Evolutionary conservation across 1,284 basidiomycete species (phyloP).

Genomic region (Tylopilus sp.): DNA sequence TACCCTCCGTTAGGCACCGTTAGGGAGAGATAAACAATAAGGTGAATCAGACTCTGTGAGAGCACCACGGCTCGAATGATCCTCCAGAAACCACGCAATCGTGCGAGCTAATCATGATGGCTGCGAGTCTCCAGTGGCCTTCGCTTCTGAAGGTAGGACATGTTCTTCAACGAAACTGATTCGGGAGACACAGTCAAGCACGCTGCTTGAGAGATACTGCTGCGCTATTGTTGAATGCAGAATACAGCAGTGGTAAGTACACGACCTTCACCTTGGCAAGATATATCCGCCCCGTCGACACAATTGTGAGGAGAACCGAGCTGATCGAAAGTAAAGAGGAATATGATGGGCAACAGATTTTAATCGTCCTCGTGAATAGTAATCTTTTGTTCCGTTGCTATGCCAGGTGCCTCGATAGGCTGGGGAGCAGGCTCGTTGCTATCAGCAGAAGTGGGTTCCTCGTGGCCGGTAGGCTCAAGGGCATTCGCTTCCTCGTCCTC

Average conservation of each 20-base stretch:
- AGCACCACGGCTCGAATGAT: neutral
- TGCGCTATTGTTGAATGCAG: slow-evolving; percentile 9
- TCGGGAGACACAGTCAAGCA: neutral
- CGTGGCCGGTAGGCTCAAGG: slow-evolving; percentile 4
- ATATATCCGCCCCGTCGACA: neutral
- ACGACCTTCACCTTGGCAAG: slow-evolving; percentile 9
- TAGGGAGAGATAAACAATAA: neutral
- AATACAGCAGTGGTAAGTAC: slow-evolving; percentile 6
- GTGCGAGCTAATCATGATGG: no score
- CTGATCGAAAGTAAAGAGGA: neutral
- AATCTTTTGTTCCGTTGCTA: slow-evolving; percentile 41
- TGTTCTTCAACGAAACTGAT: neutral
- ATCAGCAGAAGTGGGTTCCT: slow-evolving; percentile 11
- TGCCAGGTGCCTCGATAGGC: slow-evolving; percentile 17
- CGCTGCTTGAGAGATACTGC: neutral
- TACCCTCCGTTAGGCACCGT: neutral
- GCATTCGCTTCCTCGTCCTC: slow-evolving; percentile 23
- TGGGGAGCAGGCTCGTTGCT: slow-evolving; percentile 5
- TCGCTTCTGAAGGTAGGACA: neutral
- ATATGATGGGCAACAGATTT: slow-evolving; percentile 3
- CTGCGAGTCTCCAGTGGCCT: no score
- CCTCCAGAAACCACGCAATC: no score
- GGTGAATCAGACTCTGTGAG: neutral
- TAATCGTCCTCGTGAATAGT: slow-evolving; percentile 52
- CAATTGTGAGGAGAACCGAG: neutral